Conservation (phyloP, 2,329 filamentous ascomycete genomes). For the Xylaria sp. region DNA sequence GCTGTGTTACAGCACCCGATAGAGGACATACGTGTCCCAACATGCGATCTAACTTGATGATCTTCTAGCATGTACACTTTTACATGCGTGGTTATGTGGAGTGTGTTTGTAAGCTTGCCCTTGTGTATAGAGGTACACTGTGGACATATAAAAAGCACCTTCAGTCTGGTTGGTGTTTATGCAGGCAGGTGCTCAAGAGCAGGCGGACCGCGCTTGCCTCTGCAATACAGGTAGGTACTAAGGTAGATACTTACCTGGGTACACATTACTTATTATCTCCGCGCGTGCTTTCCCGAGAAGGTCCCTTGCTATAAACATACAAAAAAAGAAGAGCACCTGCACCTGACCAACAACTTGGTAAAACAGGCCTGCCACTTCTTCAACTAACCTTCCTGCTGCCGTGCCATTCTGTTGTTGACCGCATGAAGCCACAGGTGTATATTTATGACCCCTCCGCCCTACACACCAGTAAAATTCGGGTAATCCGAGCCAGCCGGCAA, state of each 20-base stretch:
- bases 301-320: background rate
- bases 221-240: too few relatives aligned
- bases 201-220: too few relatives aligned
- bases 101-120: too few relatives aligned
- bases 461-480: background rate
- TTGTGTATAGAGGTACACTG: too few relatives aligned
- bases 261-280: background rate
- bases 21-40: too few relatives aligned
- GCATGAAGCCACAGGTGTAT: background rate
- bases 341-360: background rate
- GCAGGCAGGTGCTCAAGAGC: background rate
- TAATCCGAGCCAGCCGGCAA: background rate
- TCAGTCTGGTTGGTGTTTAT: background rate
- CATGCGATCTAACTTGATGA: too few relatives aligned
- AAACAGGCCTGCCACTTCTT: background rate
- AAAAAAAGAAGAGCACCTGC: background rate
- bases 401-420: background rate
- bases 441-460: background rate
- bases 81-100: too few relatives aligned
- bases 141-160: background rate
- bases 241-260: too few relatives aligned
- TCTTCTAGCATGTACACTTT: too few relatives aligned
- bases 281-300: background rate
- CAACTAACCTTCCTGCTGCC: background rate
- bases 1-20: too few relatives aligned